A percentile compares a stretch with the other conserved stretches of the same genome.
Evolutionary conservation across 2,329 filamentous ascomycete genomes (phyloP).

Genomic region (Paraconiothyrium sp.): DNA sequence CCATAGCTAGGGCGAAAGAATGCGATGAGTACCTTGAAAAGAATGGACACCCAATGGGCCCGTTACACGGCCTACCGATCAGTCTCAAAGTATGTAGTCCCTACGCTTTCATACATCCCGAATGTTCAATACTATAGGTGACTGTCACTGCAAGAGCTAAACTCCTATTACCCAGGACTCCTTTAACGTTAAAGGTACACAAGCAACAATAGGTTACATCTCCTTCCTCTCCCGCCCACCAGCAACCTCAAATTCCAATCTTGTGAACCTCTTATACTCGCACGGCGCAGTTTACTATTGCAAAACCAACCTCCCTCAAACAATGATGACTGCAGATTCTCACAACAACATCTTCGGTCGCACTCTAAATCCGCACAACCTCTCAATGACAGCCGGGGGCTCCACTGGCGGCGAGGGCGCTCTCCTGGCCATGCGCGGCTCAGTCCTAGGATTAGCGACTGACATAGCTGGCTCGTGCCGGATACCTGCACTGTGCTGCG

Average conservation of each 20-base stretch:
- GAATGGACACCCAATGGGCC: conserved; percentile 57
- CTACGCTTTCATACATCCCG: neutral
- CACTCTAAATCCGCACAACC: conserved; percentile 71
- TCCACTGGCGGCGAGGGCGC: conserved; percentile 73
- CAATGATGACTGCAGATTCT: conserved; percentile 61
- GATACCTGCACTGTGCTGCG: conserved; percentile 83
- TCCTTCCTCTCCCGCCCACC: conserved; percentile 48
- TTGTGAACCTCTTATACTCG: conserved; percentile 49
- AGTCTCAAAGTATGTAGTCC: conserved; percentile 57
- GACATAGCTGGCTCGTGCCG: conserved; percentile 72
- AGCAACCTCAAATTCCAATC: conserved; percentile 41
- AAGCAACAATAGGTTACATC: conserved; percentile 69
- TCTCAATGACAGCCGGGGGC: conserved; percentile 69
- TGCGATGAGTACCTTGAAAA: conserved; percentile 50
- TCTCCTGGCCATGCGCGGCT: conserved; percentile 66
- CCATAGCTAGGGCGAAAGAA: conserved; percentile 48
- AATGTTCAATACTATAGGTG: no score
- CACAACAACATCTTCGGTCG: conserved; percentile 70
- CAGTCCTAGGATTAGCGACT: conserved; percentile 69
- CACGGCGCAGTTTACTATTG: conserved; percentile 62
- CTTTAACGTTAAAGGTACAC: conserved; percentile 67
- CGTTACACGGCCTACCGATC: conserved; percentile 64
- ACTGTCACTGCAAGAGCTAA: neutral
- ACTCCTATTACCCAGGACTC: conserved; percentile 57
- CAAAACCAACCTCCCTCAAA: conserved; percentile 64